These are phyloP conservation scores for Leccinellum luteum DNA, from an alignment of 768 basidiomycete species.

Conservation along the genomic window DNA sequence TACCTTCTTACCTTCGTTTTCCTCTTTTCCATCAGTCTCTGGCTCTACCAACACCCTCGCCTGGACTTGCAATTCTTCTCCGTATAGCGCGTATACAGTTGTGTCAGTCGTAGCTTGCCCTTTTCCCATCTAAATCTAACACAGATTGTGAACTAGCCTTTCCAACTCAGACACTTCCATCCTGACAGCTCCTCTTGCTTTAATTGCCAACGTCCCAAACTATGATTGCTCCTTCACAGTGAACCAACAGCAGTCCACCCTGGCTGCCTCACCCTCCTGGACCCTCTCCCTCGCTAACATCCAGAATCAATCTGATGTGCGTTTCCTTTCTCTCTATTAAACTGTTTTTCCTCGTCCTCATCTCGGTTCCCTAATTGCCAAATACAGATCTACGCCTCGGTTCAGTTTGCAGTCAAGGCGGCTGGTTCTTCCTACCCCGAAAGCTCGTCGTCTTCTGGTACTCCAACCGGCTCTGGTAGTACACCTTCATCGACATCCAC, in stretches of 20 bases:
- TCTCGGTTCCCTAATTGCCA: background rate
- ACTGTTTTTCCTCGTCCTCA: background rate
- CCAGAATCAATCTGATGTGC: conserved; percentile 52
- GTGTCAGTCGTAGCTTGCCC: conserved; percentile 26
- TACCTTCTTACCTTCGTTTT: background rate
- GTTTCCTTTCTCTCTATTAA: conserved; percentile 21
- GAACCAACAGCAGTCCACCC: conserved; percentile 42
- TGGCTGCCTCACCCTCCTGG: conserved; percentile 46
- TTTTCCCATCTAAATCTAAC: conserved; percentile 5
- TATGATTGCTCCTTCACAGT: conserved; percentile 58
- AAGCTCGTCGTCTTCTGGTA: conserved; percentile 27
- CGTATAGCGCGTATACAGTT: conserved; percentile 46
- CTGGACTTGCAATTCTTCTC: conserved; percentile 53
- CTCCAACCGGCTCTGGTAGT: conserved; percentile 20
- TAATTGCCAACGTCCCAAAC: conserved; percentile 52
- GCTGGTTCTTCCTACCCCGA: conserved; percentile 52
- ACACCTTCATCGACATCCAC: conserved; percentile 17
- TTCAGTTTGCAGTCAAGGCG: conserved; percentile 59
- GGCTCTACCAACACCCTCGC: conserved; percentile 52
- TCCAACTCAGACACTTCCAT: conserved; percentile 42
- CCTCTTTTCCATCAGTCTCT: conserved; percentile 41
- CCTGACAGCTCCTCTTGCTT: conserved; percentile 35
- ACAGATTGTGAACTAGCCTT: conserved; percentile 32
- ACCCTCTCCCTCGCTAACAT: conserved; percentile 48
- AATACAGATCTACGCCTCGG: conserved; percentile 56